Evolutionary conservation across 345 rosid genomes (phyloP).

Genomic region (Lumnitzera racemosa): DNA sequence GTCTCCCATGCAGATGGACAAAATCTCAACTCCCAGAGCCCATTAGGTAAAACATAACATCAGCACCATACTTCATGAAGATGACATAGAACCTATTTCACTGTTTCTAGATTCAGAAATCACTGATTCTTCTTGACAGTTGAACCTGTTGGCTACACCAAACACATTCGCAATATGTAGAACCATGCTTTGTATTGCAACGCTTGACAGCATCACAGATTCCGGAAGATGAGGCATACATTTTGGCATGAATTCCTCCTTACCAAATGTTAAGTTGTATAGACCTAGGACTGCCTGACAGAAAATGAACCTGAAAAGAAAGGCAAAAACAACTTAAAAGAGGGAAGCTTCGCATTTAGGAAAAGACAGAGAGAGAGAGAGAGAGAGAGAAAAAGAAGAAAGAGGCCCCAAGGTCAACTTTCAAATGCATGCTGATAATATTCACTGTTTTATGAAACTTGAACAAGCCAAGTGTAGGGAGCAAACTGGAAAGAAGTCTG

Average conservation of each 20-base stretch:
- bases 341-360: no score
- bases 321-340: neutral
- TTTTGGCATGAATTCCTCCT: constrained; percentile 62
- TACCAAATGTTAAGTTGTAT: constrained; percentile 35
- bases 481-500: no score
- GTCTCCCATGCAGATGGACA: no score
- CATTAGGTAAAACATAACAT: no score
- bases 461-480: no score
- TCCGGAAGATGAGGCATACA: constrained; percentile 72
- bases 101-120: constrained; percentile 13
- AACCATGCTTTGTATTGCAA: constrained; percentile 37
- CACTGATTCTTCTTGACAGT: constrained; percentile 35
- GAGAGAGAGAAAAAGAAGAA: neutral
- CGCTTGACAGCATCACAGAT: constrained; percentile 33
- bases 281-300: constrained; percentile 63
- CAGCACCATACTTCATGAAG: constrained; percentile 10
- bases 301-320: constrained; percentile 60
- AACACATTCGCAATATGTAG: constrained; percentile 55
- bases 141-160: constrained; percentile 47
- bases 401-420: constrained; percentile 1
- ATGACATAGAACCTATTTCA: constrained; percentile 16
- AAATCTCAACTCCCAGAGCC: no score
- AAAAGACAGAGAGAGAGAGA: no score
- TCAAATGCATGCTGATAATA: no score
- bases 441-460: no score